Conservation (phyloP, 257 asterid genomes). For the Lycium ferocissimum region DNA sequence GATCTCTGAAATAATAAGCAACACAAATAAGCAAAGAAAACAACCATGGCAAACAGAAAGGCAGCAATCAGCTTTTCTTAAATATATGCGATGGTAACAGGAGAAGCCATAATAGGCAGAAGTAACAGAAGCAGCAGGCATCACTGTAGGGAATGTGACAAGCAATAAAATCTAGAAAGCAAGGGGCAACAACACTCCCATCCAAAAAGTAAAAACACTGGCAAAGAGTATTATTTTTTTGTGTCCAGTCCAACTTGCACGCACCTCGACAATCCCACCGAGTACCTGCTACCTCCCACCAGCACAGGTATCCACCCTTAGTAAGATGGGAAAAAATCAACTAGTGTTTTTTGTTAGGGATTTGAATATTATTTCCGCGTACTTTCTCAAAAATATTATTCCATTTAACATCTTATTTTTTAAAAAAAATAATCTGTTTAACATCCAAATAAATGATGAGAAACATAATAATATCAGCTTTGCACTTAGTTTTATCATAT, state of each 20-base stretch:
- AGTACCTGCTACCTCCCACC: background rate
- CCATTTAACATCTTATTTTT: too few species aligned
- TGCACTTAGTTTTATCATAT: background rate
- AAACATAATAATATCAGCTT: background rate
- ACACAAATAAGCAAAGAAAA: slow-evolving; percentile 33
- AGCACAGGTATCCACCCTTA: background rate
- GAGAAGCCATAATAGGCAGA: background rate
- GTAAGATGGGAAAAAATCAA: too few species aligned
- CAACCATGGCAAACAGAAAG: slow-evolving; percentile 23
- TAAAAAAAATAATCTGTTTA: background rate
- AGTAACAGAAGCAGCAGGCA: background rate
- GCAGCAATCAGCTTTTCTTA: slow-evolving; percentile 16
- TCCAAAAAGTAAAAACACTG: background rate
- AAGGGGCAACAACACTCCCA: background rate
- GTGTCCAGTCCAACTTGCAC: background rate
- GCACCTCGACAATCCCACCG: slow-evolving; percentile 12
- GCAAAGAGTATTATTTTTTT: background rate
- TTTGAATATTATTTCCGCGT: too few species aligned
- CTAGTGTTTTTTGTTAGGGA: too few species aligned
- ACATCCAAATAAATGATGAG: background rate
- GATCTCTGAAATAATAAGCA: slow-evolving; percentile 77
- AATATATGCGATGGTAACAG: slow-evolving; percentile 19
- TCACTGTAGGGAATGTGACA: background rate
- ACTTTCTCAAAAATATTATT: too few species aligned
- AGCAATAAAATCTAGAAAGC: slow-evolving; percentile 1